A percentile compares a stretch with the other conserved stretches of the same genome.
Conservation (phyloP, 2,329 filamentous ascomycete genomes). For the Coniella lustricola region DNA sequence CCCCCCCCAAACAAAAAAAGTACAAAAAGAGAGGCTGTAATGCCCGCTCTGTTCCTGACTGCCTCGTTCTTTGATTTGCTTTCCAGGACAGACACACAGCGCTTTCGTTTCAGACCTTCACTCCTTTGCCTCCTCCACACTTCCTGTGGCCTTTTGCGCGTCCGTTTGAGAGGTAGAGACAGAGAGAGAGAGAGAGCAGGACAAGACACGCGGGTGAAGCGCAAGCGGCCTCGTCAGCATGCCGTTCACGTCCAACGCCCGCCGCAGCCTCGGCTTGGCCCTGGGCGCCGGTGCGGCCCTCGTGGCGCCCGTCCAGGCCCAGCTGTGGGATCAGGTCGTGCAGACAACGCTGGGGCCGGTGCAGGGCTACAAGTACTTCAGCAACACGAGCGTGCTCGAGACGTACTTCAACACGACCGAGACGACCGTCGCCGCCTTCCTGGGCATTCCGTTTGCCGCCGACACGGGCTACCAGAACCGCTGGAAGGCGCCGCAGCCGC, state of each 20-base stretch:
- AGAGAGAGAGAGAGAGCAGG: too few species aligned
- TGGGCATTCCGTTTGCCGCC: slow-evolving; percentile 10
- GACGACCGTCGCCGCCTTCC: slow-evolving; percentile 4
- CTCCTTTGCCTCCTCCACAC: too few species aligned
- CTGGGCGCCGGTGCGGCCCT: neutral
- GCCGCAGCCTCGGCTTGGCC: neutral
- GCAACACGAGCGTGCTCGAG: slow-evolving; percentile 5
- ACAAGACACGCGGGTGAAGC: too few species aligned
- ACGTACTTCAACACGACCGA: slow-evolving; percentile 3
- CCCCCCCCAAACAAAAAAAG: too few species aligned
- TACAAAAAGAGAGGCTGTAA: too few species aligned
- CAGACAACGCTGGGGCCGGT: slow-evolving; percentile 8
- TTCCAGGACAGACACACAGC: too few species aligned
- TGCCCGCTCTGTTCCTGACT: too few species aligned
- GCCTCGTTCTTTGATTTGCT: too few species aligned
- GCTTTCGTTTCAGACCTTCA: too few species aligned
- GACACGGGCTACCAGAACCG: slow-evolving; percentile 10
- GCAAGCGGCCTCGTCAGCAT: too few species aligned
- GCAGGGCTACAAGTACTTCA: slow-evolving; percentile 8
- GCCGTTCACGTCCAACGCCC: neutral
- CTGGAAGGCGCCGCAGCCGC: slow-evolving; percentile 6
- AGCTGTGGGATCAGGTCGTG: slow-evolving; percentile 7
- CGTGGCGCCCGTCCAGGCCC: neutral
- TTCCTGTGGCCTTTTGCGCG: too few species aligned
- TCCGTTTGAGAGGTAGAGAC: too few species aligned